These are phyloP conservation scores for Heimioporus retisporus DNA, from an alignment of 1,284 basidiomycete genomes.

Conservation along the genomic window DNA sequence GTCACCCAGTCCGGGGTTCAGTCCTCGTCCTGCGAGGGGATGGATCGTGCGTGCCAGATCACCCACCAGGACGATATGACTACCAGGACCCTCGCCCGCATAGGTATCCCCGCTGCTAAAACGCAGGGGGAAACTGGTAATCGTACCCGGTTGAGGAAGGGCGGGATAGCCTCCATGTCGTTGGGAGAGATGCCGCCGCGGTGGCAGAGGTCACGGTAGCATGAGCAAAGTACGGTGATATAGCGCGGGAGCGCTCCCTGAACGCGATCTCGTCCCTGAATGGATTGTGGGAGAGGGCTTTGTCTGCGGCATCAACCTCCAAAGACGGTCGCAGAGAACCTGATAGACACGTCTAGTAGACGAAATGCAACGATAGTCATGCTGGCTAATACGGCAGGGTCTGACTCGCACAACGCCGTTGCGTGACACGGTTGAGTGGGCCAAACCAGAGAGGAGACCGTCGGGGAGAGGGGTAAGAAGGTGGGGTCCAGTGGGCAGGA, in stretches of 20 bases:
- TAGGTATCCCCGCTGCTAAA: constrained; percentile 93
- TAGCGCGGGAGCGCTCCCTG: constrained; percentile 74
- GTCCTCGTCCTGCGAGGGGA: constrained; percentile 97
- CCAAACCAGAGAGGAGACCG: constrained; percentile 94
- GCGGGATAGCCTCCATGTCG: constrained; percentile 78
- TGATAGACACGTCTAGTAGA: constrained; percentile 82
- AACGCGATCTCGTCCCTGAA: constrained; percentile 72
- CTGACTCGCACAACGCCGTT: constrained; percentile 75
- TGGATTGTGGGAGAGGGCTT: constrained; percentile 55
- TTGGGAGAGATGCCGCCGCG: constrained; percentile 65
- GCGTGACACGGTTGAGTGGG: constrained; percentile 89
- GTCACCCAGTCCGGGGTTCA: constrained; percentile 95
- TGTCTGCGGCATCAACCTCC: constrained; percentile 58
- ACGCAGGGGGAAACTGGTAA: constrained; percentile 93
- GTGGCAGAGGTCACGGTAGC: constrained; percentile 56
- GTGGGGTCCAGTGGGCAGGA: constrained; percentile 98
- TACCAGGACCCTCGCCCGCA: constrained; percentile 73
- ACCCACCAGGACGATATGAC: constrained; percentile 90
- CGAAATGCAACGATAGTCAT: constrained; percentile 96
- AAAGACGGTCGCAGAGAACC: constrained; percentile 74
- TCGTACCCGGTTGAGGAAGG: constrained; percentile 81
- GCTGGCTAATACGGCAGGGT: constrained; percentile 70
- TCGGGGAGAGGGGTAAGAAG: constrained; percentile 88
- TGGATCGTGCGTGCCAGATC: constrained; percentile 98
- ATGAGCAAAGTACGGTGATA: constrained; percentile 70